These are phyloP conservation scores for Lactifluus hygrophoroides DNA, from an alignment of 768 basidiomycete genomes.

Conservation along the genomic window DNA sequence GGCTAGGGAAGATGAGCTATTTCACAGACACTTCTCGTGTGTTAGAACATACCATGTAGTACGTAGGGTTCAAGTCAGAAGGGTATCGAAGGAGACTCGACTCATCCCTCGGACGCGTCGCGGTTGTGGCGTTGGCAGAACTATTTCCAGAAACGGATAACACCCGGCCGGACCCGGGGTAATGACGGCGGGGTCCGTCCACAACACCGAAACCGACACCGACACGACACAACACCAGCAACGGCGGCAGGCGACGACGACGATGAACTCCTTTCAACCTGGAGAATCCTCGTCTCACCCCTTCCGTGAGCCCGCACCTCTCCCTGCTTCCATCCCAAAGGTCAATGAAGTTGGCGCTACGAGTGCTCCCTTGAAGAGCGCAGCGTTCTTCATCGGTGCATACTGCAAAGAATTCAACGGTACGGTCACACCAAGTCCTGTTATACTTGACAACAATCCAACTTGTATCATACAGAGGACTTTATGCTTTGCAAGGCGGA, in stretches of 20 bases:
- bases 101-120: too few species aligned
- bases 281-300: slow-evolving; percentile 39
- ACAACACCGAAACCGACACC: too few species aligned
- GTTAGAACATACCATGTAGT: slow-evolving; percentile 11
- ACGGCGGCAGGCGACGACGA: slow-evolving; percentile 18
- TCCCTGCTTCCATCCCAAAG: slow-evolving; percentile 59
- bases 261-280: slow-evolving; percentile 48
- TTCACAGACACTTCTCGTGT: not conserved
- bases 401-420: slow-evolving; percentile 97
- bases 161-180: not conserved
- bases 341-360: slow-evolving; percentile 85
- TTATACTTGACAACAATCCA: not conserved
- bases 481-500: slow-evolving; percentile 98
- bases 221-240: slow-evolving; percentile 13
- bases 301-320: slow-evolving; percentile 57
- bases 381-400: slow-evolving; percentile 93
- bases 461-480: slow-evolving; percentile 51
- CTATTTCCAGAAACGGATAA: not conserved
- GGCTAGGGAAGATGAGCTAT: slow-evolving; percentile 31
- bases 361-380: slow-evolving; percentile 90
- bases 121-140: slow-evolving; percentile 1
- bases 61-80: too few species aligned
- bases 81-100: too few species aligned
- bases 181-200: too few species aligned
- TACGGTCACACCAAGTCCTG: slow-evolving; percentile 35